Percentiles rank a stretch among this genome's conserved stretches.
Conservation (phyloP, 805 yeast species). For the Grigorovia transvaalensis region DNA sequence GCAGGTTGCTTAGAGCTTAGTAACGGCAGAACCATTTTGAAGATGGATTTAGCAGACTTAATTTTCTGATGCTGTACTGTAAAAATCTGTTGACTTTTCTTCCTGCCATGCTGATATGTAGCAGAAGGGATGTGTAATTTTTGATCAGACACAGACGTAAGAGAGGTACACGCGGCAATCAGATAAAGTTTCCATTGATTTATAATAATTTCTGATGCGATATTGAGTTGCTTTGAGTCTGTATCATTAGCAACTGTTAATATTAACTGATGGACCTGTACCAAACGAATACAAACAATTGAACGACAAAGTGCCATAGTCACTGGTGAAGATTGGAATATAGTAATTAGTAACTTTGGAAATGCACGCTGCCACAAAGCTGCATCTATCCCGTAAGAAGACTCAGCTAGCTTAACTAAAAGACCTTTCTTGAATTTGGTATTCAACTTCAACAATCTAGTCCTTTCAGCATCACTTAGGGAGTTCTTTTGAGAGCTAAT, state of each 20-base stretch:
- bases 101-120: constrained; percentile 54
- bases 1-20: constrained; percentile 57
- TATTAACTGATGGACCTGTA: constrained; percentile 69
- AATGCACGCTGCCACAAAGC: constrained; percentile 92
- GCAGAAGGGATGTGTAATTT: constrained; percentile 51
- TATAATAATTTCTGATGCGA: constrained; percentile 59
- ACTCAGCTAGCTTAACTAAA: constrained; percentile 70
- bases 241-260: constrained; percentile 42
- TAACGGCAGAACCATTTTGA: constrained; percentile 77
- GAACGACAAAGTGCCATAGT: constrained; percentile 90
- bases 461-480: constrained; percentile 67
- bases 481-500: constrained; percentile 40
- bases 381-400: constrained; percentile 89
- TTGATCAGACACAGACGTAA: constrained; percentile 85
- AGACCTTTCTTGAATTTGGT: constrained; percentile 50
- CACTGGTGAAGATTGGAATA: constrained; percentile 78
- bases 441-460: constrained; percentile 54
- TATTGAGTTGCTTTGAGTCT: constrained; percentile 24
- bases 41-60: constrained; percentile 83
- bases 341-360: constrained; percentile 59
- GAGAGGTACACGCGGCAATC: constrained; percentile 83
- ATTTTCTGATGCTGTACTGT: constrained; percentile 84
- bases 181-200: constrained; percentile 85
- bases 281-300: constrained; percentile 77
- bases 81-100: constrained; percentile 66